phyloP scores from a whole-genome alignment of 306 rosid genomes.

The Dicorynia guianensis region DNA sequence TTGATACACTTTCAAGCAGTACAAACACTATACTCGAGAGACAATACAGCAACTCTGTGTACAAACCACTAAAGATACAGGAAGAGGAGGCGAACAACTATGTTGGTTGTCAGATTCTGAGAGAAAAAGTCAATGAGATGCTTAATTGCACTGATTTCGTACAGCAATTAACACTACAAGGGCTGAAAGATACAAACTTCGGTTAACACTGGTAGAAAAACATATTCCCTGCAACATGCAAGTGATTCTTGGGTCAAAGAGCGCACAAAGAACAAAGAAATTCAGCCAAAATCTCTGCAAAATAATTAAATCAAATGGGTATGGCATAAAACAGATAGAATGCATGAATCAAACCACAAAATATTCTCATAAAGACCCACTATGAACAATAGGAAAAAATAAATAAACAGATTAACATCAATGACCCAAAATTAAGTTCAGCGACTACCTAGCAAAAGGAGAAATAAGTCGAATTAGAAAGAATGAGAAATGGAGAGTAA shows the following conservation, averaged over 20 bases:
- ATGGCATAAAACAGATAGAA: not conserved
- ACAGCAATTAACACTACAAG: slow-evolving; percentile 24
- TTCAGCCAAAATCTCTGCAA: not conserved
- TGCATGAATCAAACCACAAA: not conserved
- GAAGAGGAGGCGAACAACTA: not conserved
- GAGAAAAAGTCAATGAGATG: slow-evolving; percentile 15
- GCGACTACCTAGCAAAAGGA: not conserved
- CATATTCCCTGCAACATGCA: slow-evolving; percentile 60
- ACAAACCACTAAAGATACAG: not conserved
- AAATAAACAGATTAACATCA: no score
- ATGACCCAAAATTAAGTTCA: slow-evolving; percentile 8
- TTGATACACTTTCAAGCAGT: slow-evolving; percentile 44
- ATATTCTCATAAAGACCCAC: not conserved
- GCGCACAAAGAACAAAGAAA: not conserved
- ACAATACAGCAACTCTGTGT: slow-evolving; percentile 7
- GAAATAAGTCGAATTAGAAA: not conserved
- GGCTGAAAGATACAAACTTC: slow-evolving; percentile 31
- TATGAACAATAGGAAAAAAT: not conserved
- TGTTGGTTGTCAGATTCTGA: not conserved
- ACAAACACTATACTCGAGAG: slow-evolving; percentile 18
- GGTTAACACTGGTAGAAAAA: slow-evolving; percentile 19
- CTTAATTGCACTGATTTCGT: slow-evolving; percentile 2
- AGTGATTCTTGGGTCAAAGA: slow-evolving; percentile 35
- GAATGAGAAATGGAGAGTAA: not conserved
- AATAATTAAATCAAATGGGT: not conserved